Evolutionary conservation across 768 basidiomycete species (phyloP).

Genomic region (Boletus pseudopeckii): DNA sequence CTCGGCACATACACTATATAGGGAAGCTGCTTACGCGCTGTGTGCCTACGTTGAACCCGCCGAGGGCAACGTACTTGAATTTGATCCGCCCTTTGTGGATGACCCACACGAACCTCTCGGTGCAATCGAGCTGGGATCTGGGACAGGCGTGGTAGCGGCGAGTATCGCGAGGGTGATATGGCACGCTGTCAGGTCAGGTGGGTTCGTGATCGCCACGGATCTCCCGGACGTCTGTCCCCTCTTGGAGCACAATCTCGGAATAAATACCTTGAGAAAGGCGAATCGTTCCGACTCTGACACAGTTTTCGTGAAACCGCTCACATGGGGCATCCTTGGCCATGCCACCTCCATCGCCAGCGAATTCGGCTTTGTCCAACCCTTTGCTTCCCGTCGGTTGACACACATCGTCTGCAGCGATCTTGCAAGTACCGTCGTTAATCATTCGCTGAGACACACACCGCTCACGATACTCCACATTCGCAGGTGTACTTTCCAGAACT

Average conservation of each 20-base stretch:
- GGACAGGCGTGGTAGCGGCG: slow-evolving; percentile 61
- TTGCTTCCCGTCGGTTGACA: slow-evolving; percentile 35
- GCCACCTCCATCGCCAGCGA: slow-evolving; percentile 39
- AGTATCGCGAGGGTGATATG: slow-evolving; percentile 44
- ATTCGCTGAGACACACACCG: not conserved
- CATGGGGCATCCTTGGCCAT: slow-evolving; percentile 64
- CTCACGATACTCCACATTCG: not conserved
- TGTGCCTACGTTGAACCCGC: slow-evolving; percentile 49
- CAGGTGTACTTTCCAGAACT: slow-evolving; percentile 88
- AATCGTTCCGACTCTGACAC: slow-evolving; percentile 15
- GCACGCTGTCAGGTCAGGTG: not conserved
- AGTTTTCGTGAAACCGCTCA: slow-evolving; percentile 51
- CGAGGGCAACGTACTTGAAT: slow-evolving; percentile 32
- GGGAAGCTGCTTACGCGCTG: slow-evolving; percentile 73
- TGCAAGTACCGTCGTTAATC: slow-evolving; percentile 41
- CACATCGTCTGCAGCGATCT: slow-evolving; percentile 85
- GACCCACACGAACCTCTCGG: slow-evolving; percentile 22
- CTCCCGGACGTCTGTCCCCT: slow-evolving; percentile 67
- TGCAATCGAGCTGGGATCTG: slow-evolving; percentile 78
- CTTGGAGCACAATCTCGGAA: slow-evolving; percentile 39
- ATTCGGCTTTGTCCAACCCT: slow-evolving; percentile 21
- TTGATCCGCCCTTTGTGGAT: slow-evolving; percentile 52
- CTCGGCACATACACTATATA: slow-evolving; percentile 26
- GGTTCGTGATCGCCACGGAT: slow-evolving; percentile 60
- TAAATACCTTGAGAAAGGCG: not conserved